Evolutionary conservation across 2,329 filamentous ascomycete genomes (phyloP).

Genomic region (Trichoderma sp.): DNA sequence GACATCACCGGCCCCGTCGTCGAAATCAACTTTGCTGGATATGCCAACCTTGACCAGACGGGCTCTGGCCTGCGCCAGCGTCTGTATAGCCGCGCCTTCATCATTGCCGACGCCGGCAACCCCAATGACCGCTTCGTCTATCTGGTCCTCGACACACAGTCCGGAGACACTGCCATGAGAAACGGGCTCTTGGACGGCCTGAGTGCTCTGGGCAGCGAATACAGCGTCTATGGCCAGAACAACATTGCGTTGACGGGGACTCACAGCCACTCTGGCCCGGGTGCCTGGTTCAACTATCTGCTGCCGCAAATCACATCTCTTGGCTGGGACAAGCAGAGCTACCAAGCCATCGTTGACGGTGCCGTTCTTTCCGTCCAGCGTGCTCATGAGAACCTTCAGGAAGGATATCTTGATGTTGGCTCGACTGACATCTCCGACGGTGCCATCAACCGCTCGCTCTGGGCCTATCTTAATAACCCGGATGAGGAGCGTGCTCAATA

Average conservation of each 20-base stretch:
- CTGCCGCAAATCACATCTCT: conserved; percentile 87
- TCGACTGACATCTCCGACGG: conserved; percentile 71
- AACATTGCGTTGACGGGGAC: conserved; percentile 92
- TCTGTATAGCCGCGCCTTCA: conserved; percentile 86
- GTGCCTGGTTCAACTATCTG: conserved; percentile 92
- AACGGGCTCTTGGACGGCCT: conserved; percentile 84
- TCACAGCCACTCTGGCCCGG: conserved; percentile 89
- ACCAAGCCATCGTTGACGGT: conserved; percentile 86
- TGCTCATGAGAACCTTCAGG: conserved; percentile 64
- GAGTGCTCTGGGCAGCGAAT: conserved; percentile 68
- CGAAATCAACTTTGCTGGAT: conserved; percentile 89
- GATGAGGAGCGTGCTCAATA: conserved; percentile 74
- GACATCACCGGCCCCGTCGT: conserved; percentile 76
- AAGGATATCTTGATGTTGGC: conserved; percentile 72
- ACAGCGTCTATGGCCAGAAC: conserved; percentile 72
- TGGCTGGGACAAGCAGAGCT: conserved; percentile 85
- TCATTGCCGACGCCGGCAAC: conserved; percentile 70
- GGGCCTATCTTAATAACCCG: conserved; percentile 86
- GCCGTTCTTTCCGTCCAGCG: conserved; percentile 78
- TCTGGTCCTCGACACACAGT: conserved; percentile 82
- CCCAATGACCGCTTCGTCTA: conserved; percentile 80
- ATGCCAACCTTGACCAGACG: conserved; percentile 81
- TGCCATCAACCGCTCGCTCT: conserved; percentile 88
- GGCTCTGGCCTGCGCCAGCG: conserved; percentile 86
- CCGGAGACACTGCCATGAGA: conserved; percentile 85